Conservation (phyloP, 192 early-diverging fungal genomes). For the Gamsiella multidivaricata region DNA sequence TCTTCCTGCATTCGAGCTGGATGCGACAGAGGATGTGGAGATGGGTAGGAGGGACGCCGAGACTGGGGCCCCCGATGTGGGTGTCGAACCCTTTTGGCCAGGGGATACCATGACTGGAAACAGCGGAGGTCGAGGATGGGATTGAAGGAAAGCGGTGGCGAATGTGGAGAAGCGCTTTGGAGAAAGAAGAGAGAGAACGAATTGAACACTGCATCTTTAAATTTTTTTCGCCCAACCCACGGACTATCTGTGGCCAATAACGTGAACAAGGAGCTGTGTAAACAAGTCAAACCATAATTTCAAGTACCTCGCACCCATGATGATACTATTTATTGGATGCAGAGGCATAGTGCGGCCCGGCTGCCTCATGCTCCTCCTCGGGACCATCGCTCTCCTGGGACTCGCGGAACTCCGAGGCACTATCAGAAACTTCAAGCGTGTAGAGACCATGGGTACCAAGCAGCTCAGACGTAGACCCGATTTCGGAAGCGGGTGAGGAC, state of each 20-base stretch:
- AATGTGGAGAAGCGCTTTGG: too few species aligned
- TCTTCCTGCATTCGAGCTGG: slow-evolving; percentile 2
- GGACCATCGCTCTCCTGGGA: neutral
- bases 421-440: slow-evolving; percentile 12
- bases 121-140: neutral
- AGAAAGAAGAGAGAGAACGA: too few species aligned
- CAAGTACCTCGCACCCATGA: too few species aligned
- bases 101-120: too few species aligned
- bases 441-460: neutral
- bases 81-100: too few species aligned
- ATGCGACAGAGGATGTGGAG: neutral
- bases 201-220: too few species aligned
- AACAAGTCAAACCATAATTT: too few species aligned
- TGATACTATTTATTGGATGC: too few species aligned
- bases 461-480: too few species aligned
- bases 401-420: neutral
- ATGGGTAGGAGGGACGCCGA: neutral
- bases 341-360: neutral
- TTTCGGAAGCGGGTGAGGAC: neutral
- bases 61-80: neutral
- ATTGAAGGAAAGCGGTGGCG: neutral
- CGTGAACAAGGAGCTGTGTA: too few species aligned
- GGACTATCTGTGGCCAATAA: too few species aligned
- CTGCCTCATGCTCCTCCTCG: neutral
- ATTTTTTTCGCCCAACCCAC: too few species aligned